phyloP scores from a whole-genome alignment of 805 yeast species.

The Hagleromyces aurorensis region DNA sequence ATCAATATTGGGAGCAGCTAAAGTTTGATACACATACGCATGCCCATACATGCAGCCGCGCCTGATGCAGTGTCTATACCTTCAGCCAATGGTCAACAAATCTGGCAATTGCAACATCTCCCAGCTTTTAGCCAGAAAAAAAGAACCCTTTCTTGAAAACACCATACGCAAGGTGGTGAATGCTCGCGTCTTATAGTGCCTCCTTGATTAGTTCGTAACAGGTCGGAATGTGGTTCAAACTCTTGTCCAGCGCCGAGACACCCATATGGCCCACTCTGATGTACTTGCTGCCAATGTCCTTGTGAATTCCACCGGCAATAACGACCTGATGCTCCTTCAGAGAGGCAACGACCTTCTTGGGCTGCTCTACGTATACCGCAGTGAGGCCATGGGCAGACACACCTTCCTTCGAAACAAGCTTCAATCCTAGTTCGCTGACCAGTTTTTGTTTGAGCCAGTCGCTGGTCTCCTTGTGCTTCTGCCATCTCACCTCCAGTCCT shows the following conservation, averaged over 20 bases:
- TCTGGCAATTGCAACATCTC: too few relatives aligned
- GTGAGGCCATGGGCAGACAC: constrained; percentile 85
- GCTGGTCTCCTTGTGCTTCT: constrained; percentile 55
- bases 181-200: too few relatives aligned
- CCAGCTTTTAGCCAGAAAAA: too few relatives aligned
- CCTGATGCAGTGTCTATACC: too few relatives aligned
- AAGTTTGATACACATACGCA: too few relatives aligned
- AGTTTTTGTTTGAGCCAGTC: constrained; percentile 54
- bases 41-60: too few relatives aligned
- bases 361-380: constrained; percentile 67
- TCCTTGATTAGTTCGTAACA: constrained; percentile 41
- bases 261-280: constrained; percentile 98
- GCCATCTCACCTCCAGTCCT: constrained; percentile 50
- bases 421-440: constrained; percentile 50
- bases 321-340: constrained; percentile 60
- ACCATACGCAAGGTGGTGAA: too few relatives aligned
- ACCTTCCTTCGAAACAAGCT: constrained; percentile 52
- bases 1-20: too few relatives aligned
- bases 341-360: constrained; percentile 51
- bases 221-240: constrained; percentile 45
- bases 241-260: constrained; percentile 52
- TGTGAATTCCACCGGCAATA: constrained; percentile 87
- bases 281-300: constrained; percentile 69
- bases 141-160: too few relatives aligned
- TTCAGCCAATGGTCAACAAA: too few relatives aligned